Percentiles rank a stretch among this genome's conserved stretches.
Conservation (phyloP, 768 basidiomycete species). For the Cystoderma amianthinum region DNA sequence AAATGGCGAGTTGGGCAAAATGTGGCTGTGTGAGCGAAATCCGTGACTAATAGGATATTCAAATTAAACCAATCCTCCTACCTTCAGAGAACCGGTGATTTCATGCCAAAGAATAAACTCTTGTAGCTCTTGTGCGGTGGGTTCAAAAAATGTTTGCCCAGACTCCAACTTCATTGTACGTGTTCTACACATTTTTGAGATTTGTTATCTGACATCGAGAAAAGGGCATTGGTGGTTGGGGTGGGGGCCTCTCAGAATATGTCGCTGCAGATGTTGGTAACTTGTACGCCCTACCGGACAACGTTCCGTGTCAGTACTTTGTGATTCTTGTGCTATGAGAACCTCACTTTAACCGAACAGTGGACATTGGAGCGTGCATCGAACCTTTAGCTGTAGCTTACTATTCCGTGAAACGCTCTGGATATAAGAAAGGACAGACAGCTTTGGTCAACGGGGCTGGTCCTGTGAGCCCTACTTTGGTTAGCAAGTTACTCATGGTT, state of each 20-base stretch:
- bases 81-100: conserved; percentile 31
- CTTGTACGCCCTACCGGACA: conserved; percentile 29
- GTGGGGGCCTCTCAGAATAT: conserved; percentile 39
- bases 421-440: conserved; percentile 26
- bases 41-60: too few relatives aligned
- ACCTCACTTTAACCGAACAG: conserved; percentile 14
- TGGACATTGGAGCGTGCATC: conserved; percentile 39
- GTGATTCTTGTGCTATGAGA: neutral
- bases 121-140: conserved; percentile 25
- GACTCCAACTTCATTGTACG: conserved; percentile 26
- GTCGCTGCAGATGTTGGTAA: conserved; percentile 24
- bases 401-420: conserved; percentile 34
- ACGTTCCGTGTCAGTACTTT: conserved; percentile 25
- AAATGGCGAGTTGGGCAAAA: conserved; percentile 27
- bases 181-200: conserved; percentile 3
- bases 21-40: conserved; percentile 18
- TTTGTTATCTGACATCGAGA: neutral
- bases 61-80: too few relatives aligned
- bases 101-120: conserved; percentile 24
- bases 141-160: conserved; percentile 26
- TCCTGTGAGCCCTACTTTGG: conserved; percentile 22
- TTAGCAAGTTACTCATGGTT: neutral
- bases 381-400: conserved; percentile 42
- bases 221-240: conserved; percentile 30
- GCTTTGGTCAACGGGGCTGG: conserved; percentile 38